Percentiles rank a stretch among this genome's conserved stretches.
phyloP scores from a whole-genome alignment of 345 rosid species.

The Mangifera indica region DNA sequence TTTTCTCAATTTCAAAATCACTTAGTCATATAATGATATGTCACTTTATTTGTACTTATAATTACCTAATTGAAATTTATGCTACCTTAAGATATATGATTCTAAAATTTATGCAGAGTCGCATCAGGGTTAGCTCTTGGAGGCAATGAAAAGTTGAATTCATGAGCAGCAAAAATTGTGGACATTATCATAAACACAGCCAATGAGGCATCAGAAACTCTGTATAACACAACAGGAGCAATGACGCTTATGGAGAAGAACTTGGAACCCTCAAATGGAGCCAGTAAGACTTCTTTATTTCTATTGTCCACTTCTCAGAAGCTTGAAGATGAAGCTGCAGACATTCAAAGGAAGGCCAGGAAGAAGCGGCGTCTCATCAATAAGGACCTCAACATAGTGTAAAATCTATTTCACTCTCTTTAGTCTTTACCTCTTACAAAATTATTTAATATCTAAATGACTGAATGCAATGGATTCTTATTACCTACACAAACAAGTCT shows the following conservation, averaged over 20 bases:
- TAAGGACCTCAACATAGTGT: constrained; percentile 55
- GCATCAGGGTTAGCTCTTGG: constrained; percentile 63
- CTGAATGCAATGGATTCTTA: too few relatives aligned
- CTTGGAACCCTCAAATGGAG: constrained; percentile 30
- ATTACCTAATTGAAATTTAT: too few relatives aligned
- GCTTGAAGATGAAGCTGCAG: constrained; percentile 42
- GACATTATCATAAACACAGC: constrained; percentile 58
- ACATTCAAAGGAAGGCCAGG: constrained; percentile 44
- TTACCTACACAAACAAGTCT: too few relatives aligned
- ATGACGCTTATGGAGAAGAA: constrained; percentile 47
- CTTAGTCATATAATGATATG: too few relatives aligned
- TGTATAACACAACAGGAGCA: constrained; percentile 56
- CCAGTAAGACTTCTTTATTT: constrained; percentile 29
- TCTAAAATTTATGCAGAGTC: constrained; percentile 32
- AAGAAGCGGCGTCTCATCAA: constrained; percentile 52
- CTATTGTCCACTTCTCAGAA: constrained; percentile 43
- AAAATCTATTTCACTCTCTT: constrained; percentile 1
- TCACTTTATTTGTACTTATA: too few relatives aligned
- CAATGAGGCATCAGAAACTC: constrained; percentile 47
- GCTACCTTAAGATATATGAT: too few relatives aligned
- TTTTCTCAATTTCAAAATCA: too few relatives aligned
- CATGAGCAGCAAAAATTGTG: constrained; percentile 43
- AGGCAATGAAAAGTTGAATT: constrained; percentile 50
- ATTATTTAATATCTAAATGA: too few relatives aligned
- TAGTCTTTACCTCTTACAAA: too few relatives aligned